A percentile compares a stretch with the other conserved stretches of the same genome.
Evolutionary conservation across 176 grass and related monocot species (phyloP).

Genomic region (Alopecurus myosuroides): DNA sequence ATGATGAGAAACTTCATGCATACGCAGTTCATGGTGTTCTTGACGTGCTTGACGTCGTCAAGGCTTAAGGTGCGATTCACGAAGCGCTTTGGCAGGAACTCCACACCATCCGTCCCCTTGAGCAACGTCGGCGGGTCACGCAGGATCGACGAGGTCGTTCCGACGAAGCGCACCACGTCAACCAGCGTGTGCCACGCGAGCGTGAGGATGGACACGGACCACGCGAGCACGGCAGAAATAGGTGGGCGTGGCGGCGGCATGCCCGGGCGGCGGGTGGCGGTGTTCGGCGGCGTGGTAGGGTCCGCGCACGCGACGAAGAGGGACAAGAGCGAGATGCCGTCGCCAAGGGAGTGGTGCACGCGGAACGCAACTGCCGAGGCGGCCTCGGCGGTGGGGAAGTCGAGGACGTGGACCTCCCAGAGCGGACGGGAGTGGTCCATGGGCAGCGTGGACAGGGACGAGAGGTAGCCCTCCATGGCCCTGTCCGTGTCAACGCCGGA

Average conservation of each 20-base stretch:
- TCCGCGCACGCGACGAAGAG: slow-evolving; percentile 71
- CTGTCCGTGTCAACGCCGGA: slow-evolving; percentile 2
- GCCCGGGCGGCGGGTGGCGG: not conserved
- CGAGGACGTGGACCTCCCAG: slow-evolving; percentile 81
- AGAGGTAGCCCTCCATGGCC: slow-evolving; percentile 64
- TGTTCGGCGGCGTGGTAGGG: slow-evolving; percentile 24
- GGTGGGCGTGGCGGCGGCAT: not conserved
- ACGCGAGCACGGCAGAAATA: not conserved
- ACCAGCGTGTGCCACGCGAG: slow-evolving; percentile 57
- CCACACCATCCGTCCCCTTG: slow-evolving; percentile 46
- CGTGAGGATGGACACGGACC: slow-evolving; percentile 16
- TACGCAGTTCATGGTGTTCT: slow-evolving; percentile 68
- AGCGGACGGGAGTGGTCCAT: slow-evolving; percentile 57
- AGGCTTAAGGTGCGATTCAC: slow-evolving; percentile 61
- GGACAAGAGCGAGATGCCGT: slow-evolving; percentile 72
- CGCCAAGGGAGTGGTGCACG: slow-evolving; percentile 76
- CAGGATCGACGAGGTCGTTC: slow-evolving; percentile 21
- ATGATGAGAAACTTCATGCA: not conserved
- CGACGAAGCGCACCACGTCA: slow-evolving; percentile 32
- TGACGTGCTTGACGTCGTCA: slow-evolving; percentile 69
- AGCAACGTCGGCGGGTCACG: slow-evolving; percentile 45
- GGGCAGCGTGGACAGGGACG: slow-evolving; percentile 41
- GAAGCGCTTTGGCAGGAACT: slow-evolving; percentile 49
- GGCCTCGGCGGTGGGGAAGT: slow-evolving; percentile 61
- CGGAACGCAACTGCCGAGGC: slow-evolving; percentile 41